Percentiles rank a stretch among this genome's conserved stretches.
phyloP scores from a whole-genome alignment of 208 protist species.

The Naegleria fowleri region DNA sequence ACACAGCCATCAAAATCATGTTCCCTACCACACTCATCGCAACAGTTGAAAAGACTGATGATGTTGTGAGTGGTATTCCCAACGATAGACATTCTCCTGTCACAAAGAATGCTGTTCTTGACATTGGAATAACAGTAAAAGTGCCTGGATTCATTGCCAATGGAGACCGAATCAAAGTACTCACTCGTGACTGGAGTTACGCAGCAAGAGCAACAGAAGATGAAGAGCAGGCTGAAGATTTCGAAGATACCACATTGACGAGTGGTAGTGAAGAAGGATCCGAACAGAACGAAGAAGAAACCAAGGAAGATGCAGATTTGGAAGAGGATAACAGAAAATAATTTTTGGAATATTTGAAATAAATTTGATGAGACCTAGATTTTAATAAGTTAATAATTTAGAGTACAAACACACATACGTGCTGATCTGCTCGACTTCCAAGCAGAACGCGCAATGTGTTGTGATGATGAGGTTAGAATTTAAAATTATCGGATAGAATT shows the following conservation, averaged over 20 bases:
- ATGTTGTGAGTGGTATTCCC: background rate
- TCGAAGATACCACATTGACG: background rate
- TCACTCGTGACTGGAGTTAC: background rate
- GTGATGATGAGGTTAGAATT: too few species aligned
- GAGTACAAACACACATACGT: too few species aligned
- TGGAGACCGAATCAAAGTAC: background rate
- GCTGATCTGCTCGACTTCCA: background rate
- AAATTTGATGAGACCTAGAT: background rate
- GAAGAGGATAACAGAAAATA: background rate
- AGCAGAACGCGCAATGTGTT: too few species aligned
- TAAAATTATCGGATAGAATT: background rate
- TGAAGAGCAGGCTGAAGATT: background rate
- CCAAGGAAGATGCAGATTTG: background rate
- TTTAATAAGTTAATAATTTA: background rate
- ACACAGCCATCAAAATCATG: background rate
- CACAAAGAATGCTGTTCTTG: background rate
- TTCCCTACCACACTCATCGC: background rate
- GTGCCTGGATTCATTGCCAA: background rate
- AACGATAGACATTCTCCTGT: conserved; percentile 10
- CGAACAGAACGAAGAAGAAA: background rate
- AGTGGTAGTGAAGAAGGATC: background rate
- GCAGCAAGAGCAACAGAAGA: background rate
- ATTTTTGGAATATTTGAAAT: background rate
- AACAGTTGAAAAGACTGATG: background rate
- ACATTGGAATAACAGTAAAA: background rate